Conservation (phyloP, 192 early-diverging fungal species). For the Backusella psychrophila region DNA sequence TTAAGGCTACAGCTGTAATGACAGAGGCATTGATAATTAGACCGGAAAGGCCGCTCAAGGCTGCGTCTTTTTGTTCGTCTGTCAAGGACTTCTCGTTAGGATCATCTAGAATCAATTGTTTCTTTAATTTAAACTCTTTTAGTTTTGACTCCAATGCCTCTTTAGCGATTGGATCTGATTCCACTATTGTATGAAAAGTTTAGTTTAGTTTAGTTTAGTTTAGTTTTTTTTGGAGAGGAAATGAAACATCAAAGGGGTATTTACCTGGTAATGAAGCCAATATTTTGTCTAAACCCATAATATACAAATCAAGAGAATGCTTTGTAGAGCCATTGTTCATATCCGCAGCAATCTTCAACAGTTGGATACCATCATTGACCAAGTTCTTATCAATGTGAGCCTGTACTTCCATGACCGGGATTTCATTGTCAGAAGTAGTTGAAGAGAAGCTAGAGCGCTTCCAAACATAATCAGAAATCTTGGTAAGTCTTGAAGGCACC, state of each 20-base stretch:
- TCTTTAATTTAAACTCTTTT: slow-evolving; percentile 14
- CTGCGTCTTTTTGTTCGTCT: slow-evolving; percentile 2
- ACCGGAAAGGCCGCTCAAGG: slow-evolving; percentile 7
- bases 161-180: slow-evolving; percentile 21
- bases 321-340: slow-evolving; percentile 11
- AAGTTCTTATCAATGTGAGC: slow-evolving; percentile 24
- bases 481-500: slow-evolving; percentile 8
- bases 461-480: slow-evolving; percentile 21
- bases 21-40: slow-evolving; percentile 44
- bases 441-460: slow-evolving; percentile 3
- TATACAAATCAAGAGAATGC: slow-evolving; percentile 25
- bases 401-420: not conserved
- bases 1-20: slow-evolving; percentile 44
- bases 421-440: not conserved
- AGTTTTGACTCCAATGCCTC: slow-evolving; percentile 18
- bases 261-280: slow-evolving; percentile 28
- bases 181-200: slow-evolving; percentile 5
- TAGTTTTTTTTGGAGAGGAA: no score
- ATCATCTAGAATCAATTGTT: not conserved
- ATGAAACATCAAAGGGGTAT: not conserved
- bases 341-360: slow-evolving; percentile 25
- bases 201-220: no score
- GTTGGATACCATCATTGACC: slow-evolving; percentile 16
- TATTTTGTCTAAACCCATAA: slow-evolving; percentile 31
- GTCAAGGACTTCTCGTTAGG: not conserved